These are phyloP conservation scores for Lumnitzera littorea DNA, from an alignment of 345 rosid species.

Conservation along the genomic window DNA sequence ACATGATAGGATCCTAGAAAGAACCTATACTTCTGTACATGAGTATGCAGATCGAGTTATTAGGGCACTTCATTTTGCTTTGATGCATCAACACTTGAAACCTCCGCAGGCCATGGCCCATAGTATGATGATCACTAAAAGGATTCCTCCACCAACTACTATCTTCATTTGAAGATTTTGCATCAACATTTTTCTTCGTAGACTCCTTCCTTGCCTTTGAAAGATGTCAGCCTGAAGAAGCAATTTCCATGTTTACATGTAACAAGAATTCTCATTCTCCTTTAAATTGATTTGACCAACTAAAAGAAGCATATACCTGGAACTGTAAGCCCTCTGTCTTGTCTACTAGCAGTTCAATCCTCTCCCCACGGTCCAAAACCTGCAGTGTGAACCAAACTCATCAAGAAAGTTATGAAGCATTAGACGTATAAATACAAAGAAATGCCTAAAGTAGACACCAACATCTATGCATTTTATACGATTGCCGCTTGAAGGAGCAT, in stretches of 20 bases:
- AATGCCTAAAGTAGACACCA: neutral
- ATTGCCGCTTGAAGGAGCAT: too few species aligned
- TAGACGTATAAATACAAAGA: neutral
- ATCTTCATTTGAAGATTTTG: conserved; percentile 85
- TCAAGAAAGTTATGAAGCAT: neutral
- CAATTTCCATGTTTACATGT: neutral
- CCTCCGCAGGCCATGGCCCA: conserved; percentile 77
- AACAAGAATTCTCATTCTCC: neutral
- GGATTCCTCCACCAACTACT: conserved; percentile 61
- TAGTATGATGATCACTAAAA: conserved; percentile 46
- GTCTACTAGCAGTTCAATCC: conserved; percentile 87
- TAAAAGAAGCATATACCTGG: conserved; percentile 43
- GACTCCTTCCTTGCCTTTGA: conserved; percentile 93
- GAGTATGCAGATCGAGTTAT: too few species aligned
- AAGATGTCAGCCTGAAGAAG: conserved; percentile 76
- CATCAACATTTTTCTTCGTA: conserved; percentile 94
- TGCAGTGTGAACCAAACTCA: conserved; percentile 14
- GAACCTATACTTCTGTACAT: neutral
- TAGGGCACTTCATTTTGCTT: neutral
- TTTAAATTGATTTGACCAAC: neutral
- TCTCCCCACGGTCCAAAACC: conserved; percentile 98
- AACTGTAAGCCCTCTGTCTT: conserved; percentile 87
- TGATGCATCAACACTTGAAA: conserved; percentile 42
- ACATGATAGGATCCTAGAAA: too few species aligned
- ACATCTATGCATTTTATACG: too few species aligned